phyloP scores from a whole-genome alignment of 2,329 filamentous ascomycete genomes.

The Cadophora malorum region DNA sequence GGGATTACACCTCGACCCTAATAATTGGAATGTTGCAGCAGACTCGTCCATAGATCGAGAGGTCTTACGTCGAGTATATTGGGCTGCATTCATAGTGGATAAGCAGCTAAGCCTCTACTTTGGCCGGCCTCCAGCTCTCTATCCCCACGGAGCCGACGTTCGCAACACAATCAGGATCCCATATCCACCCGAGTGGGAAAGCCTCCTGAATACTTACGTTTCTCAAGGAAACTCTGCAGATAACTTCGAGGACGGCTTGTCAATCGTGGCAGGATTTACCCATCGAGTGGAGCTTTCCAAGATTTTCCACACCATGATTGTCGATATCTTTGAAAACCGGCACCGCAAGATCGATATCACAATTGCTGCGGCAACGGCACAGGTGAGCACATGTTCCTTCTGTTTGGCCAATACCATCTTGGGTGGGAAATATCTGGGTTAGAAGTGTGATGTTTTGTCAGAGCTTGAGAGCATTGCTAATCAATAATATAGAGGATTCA shows the following conservation, averaged over 20 bases:
- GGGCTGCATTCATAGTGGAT: conserved; percentile 57
- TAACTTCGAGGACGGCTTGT: conserved; percentile 54
- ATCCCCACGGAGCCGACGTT: conserved; percentile 57
- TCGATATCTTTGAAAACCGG: conserved; percentile 57
- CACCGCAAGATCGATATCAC: conserved; percentile 50
- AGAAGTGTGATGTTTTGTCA: no score
- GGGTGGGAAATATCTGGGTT: no score
- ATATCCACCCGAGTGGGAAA: conserved; percentile 56
- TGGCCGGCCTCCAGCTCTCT: conserved; percentile 56
- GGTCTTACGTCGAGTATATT: conserved; percentile 56
- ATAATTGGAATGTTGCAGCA: conserved; percentile 53
- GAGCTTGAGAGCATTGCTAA: background rate
- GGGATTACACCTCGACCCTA: conserved; percentile 58
- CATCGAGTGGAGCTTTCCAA: conserved; percentile 56
- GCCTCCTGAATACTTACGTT: conserved; percentile 55
- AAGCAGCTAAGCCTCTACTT: conserved; percentile 60
- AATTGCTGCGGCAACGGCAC: conserved; percentile 43
- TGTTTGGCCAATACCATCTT: no score
- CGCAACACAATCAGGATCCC: conserved; percentile 55
- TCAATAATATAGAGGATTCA: conserved; percentile 54
- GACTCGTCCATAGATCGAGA: conserved; percentile 53
- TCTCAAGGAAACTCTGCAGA: conserved; percentile 52
- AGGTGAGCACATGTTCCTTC: background rate
- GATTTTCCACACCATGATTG: conserved; percentile 57
- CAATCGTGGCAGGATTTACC: conserved; percentile 53